These are phyloP conservation scores for Cercospora sojina DNA, from an alignment of 2,329 filamentous ascomycete genomes.

Conservation along the genomic window DNA sequence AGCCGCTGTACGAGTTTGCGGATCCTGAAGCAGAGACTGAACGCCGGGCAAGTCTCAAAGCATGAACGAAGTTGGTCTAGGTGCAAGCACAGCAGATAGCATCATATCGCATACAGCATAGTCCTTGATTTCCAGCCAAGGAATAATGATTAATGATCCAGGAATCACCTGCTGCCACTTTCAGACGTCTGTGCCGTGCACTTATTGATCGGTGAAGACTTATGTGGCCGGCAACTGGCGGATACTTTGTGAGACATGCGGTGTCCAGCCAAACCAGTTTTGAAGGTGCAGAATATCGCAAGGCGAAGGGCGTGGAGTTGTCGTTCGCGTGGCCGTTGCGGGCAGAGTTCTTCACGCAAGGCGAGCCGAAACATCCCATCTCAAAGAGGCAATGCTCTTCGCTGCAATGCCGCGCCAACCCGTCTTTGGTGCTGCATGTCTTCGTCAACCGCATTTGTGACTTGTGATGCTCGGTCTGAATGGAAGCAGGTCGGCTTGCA, in stretches of 20 bases:
- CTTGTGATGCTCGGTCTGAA: not conserved
- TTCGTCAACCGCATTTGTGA: not conserved
- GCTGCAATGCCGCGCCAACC: not conserved
- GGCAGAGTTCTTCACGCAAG: not conserved
- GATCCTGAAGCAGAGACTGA: conserved; percentile 15
- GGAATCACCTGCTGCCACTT: not conserved
- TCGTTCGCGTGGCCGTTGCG: not conserved
- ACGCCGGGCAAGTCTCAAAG: conserved; percentile 9
- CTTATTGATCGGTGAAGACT: not conserved
- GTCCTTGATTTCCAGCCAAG: not conserved
- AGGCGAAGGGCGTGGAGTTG: not conserved
- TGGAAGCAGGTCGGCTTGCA: not conserved
- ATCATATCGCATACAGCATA: not conserved
- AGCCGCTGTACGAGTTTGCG: conserved; percentile 23
- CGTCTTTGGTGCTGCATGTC: not conserved
- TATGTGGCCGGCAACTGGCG: not conserved
- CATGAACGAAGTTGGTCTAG: not conserved
- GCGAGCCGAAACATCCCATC: not conserved
- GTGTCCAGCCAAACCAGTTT: not conserved
- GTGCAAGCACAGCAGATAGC: not conserved
- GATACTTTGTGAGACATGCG: not conserved
- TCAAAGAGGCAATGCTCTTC: not conserved
- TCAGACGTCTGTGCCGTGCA: not conserved
- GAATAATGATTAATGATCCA: not conserved
- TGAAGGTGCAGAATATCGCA: not conserved